Conservation (phyloP, 768 basidiomycete genomes). For the Tephrocybe sp. region DNA sequence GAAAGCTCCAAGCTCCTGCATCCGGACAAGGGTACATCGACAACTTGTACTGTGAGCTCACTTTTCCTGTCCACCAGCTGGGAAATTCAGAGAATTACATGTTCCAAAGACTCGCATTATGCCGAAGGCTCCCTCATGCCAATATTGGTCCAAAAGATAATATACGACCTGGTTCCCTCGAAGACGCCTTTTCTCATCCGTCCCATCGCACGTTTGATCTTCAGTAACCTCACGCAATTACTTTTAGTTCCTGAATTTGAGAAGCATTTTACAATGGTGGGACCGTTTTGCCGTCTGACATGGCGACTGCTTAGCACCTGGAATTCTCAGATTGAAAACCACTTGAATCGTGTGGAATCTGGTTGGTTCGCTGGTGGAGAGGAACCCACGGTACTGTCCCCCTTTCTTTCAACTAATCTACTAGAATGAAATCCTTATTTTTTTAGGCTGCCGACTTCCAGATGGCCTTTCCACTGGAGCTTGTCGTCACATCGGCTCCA, state of each 20-base stretch:
- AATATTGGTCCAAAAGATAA: conserved; percentile 30
- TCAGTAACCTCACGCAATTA: conserved; percentile 22
- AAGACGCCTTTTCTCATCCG: conserved; percentile 34
- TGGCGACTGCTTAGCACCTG: not conserved
- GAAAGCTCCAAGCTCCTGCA: conserved; percentile 12
- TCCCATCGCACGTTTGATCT: conserved; percentile 28
- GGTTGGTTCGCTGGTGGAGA: conserved; percentile 22
- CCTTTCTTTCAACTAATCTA: not conserved
- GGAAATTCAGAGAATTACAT: not conserved
- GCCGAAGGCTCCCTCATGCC: conserved; percentile 32
- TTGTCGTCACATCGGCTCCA: conserved; percentile 14
- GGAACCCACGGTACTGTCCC: conserved; percentile 17
- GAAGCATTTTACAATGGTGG: conserved; percentile 27
- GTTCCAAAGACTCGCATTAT: conserved; percentile 14
- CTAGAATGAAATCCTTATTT: not conserved
- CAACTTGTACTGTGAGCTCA: conserved; percentile 17
- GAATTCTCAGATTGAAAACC: conserved; percentile 12
- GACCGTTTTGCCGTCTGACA: not conserved
- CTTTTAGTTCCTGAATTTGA: conserved; percentile 26
- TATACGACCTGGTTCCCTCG: conserved; percentile 28
- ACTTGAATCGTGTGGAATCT: conserved; percentile 13
- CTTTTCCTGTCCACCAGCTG: conserved; percentile 1
- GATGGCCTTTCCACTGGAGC: conserved; percentile 27
- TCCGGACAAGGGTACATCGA: conserved; percentile 15
- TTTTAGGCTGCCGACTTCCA: conserved; percentile 25